Conservation (phyloP, 192 early-diverging fungal species). For the Coemansia umbellata region DNA sequence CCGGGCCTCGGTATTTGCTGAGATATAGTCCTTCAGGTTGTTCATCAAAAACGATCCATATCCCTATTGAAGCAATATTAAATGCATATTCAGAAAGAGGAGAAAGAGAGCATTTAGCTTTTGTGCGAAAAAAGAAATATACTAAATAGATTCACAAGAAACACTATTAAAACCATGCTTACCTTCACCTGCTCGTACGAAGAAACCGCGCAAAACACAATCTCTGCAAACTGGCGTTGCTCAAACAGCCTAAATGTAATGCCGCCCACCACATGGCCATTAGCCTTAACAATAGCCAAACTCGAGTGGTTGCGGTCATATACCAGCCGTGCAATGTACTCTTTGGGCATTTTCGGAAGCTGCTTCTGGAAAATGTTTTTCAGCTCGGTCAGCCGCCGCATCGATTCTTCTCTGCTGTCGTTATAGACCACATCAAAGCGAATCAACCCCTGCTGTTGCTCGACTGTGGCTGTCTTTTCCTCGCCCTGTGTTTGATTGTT, state of each 20-base stretch:
- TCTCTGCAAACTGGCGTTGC: conserved; percentile 89
- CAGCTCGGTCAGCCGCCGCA: conserved; percentile 87
- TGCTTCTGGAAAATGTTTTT: conserved; percentile 97
- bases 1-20: conserved; percentile 62
- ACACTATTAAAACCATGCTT: too few relatives aligned
- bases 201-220: conserved; percentile 96
- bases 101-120: not conserved
- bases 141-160: not conserved
- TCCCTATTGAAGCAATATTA: conserved; percentile 70
- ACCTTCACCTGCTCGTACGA: conserved; percentile 90
- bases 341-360: conserved; percentile 97
- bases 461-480: conserved; percentile 60
- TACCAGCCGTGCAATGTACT: conserved; percentile 95
- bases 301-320: conserved; percentile 91
- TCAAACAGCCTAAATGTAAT: conserved; percentile 94
- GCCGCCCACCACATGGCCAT: conserved; percentile 80
- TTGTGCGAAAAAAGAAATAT: too few relatives aligned
- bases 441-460: conserved; percentile 64
- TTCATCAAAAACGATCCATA: conserved; percentile 97
- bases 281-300: conserved; percentile 65
- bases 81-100: not conserved
- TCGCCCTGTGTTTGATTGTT: conserved; percentile 16
- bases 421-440: conserved; percentile 76
- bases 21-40: conserved; percentile 92
- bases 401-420: conserved; percentile 71